Conservation (phyloP, 768 basidiomycete species). For the Kwoniella mangroviensis region DNA sequence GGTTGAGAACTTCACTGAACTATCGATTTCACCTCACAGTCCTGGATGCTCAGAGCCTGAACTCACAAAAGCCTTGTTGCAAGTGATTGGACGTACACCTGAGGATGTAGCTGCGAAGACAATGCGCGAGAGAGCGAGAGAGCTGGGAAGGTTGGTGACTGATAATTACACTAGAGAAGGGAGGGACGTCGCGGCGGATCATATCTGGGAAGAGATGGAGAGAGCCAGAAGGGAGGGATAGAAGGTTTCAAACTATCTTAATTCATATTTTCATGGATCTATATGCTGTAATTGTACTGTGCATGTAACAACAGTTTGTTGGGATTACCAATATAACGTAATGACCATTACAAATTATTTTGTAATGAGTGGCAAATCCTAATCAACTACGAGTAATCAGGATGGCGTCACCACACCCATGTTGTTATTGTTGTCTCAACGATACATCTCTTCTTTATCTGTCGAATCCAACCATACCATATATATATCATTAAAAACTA, state of each 20-base stretch:
- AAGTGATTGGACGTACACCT: conserved; percentile 14
- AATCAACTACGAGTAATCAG: not conserved
- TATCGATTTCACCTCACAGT: not conserved
- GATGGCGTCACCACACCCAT: conserved; percentile 17
- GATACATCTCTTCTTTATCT: not conserved
- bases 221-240: not conserved
- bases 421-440: conserved; percentile 6
- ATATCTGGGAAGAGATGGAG: conserved; percentile 20
- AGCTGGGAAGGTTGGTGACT: conserved; percentile 13
- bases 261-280: not conserved
- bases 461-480: not conserved
- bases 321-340: not conserved
- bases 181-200: conserved; percentile 18
- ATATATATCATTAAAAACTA: not conserved
- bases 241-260: not conserved
- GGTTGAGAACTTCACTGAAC: too few species aligned
- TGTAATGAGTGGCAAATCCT: conserved; percentile 13
- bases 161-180: conserved; percentile 5
- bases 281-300: not conserved
- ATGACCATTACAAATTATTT: not conserved
- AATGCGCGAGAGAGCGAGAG: conserved; percentile 14
- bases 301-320: too few species aligned
- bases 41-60: conserved; percentile 17
- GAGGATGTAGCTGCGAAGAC: conserved; percentile 7
- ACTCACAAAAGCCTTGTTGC: conserved; percentile 17